Evolutionary conservation across 2,329 filamentous ascomycete species (phyloP).

Genomic region (Tolypocladium nubicola): DNA sequence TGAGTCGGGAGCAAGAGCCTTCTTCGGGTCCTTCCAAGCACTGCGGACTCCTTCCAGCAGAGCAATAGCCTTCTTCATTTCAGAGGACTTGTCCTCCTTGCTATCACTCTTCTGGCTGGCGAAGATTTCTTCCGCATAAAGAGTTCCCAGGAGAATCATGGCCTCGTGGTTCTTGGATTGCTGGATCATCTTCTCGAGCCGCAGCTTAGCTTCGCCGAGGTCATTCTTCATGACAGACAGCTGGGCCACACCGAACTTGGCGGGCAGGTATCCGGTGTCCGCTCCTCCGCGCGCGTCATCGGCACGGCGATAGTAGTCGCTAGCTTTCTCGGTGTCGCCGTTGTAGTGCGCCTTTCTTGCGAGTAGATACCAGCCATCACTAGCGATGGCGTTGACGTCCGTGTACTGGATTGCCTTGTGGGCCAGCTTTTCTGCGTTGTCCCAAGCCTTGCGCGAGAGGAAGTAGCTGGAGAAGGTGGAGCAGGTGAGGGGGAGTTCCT

Average conservation of each 20-base stretch:
- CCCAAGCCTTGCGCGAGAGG: conserved; percentile 67
- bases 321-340: conserved; percentile 63
- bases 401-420: conserved; percentile 92
- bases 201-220: conserved; percentile 82
- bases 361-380: conserved; percentile 94
- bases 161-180: conserved; percentile 76
- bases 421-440: conserved; percentile 75
- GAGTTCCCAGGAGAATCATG: conserved; percentile 80
- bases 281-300: conserved; percentile 85
- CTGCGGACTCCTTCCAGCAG: conserved; percentile 76
- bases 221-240: conserved; percentile 77
- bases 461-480: conserved; percentile 88
- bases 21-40: conserved; percentile 90
- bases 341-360: conserved; percentile 84
- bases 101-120: conserved; percentile 57
- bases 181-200: conserved; percentile 88
- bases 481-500: conserved; percentile 80
- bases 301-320: conserved; percentile 78
- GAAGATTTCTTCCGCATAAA: conserved; percentile 94
- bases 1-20: conserved; percentile 68
- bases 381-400: conserved; percentile 91
- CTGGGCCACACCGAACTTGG: conserved; percentile 90
- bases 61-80: conserved; percentile 76
- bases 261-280: conserved; percentile 85
- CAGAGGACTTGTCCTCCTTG: conserved; percentile 78